Base-by-base conservation (phyloP, 2,329 filamentous ascomycete species). In the Dothideomycetes sp. region DNA sequence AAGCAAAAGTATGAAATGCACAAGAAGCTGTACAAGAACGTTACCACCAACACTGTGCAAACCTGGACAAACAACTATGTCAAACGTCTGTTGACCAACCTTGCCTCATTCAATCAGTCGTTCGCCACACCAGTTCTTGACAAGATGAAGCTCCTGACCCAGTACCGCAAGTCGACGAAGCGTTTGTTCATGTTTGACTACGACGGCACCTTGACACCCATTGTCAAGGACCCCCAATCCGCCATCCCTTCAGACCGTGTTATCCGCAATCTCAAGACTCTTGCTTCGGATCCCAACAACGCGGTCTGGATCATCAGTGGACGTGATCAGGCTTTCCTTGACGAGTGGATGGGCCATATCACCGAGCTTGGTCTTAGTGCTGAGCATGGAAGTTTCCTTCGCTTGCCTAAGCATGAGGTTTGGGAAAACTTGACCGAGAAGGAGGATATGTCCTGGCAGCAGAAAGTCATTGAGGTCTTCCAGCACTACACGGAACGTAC, bases 181-280 rank as follows among this genome's bases (percentile, higher is more conserved):
- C 79, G 91, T 9, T 70, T 98, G 3, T 94, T 96, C 68, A 89
- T 98, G 84, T 95, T 96, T 58, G 91, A 98, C 64, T 98, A 98
- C 55, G 91, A 98, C 59, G 91, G 91, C 33, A 98, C 91, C 1
- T 73, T 98, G 41, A 96, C 91, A 3, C 85, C 88, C 0, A 96
- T 98, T 53, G 91, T 96, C 41, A 82, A 83, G 51, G 87, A 96
- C 55, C 91, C 91, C 2, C 80, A 82, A 50, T 80, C 86, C 4
- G 91, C 91, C 3, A 80, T 95, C 27, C 91, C 91, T 0, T 89
- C 88, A 1, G 81, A 87, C 51, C 78, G 80, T 16, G 76, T 95
- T 16, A 80, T 94, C 34, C 76, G 80, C 20, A 88, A 82, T 1
- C 70, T 98, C 45, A 85, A 82, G 59, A 73, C 75, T 9, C 71